Conservation (phyloP, 176 grass and related monocot genomes). For the Poa pratensis region DNA sequence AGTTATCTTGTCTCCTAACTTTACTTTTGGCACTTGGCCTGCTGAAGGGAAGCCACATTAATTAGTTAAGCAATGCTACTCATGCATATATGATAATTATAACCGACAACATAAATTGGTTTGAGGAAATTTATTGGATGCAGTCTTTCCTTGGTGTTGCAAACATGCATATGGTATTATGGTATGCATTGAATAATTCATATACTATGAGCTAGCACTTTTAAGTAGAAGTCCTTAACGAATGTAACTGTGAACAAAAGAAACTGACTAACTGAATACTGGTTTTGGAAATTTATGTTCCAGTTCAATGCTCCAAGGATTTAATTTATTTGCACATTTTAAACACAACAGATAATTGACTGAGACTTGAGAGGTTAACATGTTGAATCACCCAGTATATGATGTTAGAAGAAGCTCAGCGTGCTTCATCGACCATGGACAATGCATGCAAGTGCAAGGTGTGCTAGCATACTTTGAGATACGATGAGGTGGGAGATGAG, state of each 20-base stretch:
- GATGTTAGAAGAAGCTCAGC: slow-evolving; percentile 18
- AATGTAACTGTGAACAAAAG: no score
- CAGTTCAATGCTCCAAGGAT: neutral
- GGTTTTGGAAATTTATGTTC: neutral
- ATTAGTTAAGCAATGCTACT: neutral
- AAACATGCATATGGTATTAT: slow-evolving; percentile 7
- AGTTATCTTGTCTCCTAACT: slow-evolving; percentile 83
- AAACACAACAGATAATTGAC: neutral
- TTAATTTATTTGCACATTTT: neutral
- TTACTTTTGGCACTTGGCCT: slow-evolving; percentile 80
- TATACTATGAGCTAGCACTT: no score
- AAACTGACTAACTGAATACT: neutral
- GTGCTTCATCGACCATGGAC: no score
- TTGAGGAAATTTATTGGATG: neutral
- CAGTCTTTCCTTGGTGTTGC: neutral
- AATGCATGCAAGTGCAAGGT: slow-evolving; percentile 1
- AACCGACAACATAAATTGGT: neutral
- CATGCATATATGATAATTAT: neutral
- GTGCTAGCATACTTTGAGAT: slow-evolving; percentile 56
- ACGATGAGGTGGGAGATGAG: slow-evolving; percentile 66
- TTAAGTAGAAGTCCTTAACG: no score
- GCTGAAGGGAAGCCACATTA: neutral
- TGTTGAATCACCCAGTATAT: neutral
- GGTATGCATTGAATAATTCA: neutral
- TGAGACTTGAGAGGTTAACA: neutral